Conservation (phyloP, 306 rosid species). For the Urtica urens region DNA sequence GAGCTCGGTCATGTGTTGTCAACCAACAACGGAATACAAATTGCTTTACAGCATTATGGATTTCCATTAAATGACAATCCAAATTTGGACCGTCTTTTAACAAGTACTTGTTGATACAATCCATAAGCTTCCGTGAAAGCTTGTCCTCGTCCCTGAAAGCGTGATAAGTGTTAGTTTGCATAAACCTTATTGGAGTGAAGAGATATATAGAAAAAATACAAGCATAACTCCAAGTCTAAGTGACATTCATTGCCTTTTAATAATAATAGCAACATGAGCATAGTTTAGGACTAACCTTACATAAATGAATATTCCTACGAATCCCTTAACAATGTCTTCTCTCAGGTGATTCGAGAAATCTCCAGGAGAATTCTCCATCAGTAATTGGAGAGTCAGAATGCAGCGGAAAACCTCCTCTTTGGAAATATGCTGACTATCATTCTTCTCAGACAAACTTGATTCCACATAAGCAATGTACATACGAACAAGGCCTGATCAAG, state of each 20-base stretch:
- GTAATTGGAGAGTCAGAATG: slow-evolving; percentile 67
- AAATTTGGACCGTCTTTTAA: slow-evolving; percentile 89
- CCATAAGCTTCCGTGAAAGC: slow-evolving; percentile 75
- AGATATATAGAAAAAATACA: not conserved
- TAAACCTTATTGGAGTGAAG: not conserved
- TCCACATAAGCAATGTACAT: slow-evolving; percentile 58
- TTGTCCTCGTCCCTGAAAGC: slow-evolving; percentile 76
- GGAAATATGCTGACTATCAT: slow-evolving; percentile 36
- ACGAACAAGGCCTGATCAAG: slow-evolving; percentile 47
- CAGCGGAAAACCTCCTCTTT: slow-evolving; percentile 82
- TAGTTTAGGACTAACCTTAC: slow-evolving; percentile 43
- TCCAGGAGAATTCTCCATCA: slow-evolving; percentile 79
- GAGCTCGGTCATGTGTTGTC: slow-evolving; percentile 79
- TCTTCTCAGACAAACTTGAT: slow-evolving; percentile 43
- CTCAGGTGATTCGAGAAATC: slow-evolving; percentile 60
- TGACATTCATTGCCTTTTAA: not conserved
- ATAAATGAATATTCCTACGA: slow-evolving; percentile 47
- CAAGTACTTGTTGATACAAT: slow-evolving; percentile 71
- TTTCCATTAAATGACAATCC: slow-evolving; percentile 46
- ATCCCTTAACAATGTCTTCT: slow-evolving; percentile 45
- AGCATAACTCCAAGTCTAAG: not conserved
- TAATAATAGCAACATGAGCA: not conserved
- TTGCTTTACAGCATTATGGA: slow-evolving; percentile 60
- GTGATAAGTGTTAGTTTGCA: slow-evolving; percentile 13
- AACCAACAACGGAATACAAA: slow-evolving; percentile 79